phyloP scores from a whole-genome alignment of 345 rosid genomes.

The Syzygium jambos region DNA sequence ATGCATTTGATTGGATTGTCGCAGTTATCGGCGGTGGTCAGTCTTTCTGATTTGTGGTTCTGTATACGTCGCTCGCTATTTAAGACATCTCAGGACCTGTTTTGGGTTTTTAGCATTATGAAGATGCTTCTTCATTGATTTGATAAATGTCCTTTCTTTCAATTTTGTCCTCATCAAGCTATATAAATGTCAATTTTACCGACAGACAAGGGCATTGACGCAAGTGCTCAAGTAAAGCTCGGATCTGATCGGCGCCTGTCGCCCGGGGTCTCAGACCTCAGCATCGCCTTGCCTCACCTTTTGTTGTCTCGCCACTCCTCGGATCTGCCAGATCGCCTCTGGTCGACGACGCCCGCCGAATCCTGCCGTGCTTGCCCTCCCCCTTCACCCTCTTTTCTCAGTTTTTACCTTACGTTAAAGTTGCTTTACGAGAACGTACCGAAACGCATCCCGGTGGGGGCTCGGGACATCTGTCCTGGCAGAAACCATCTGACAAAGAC shows the following conservation, averaged over 20 bases:
- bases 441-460: background rate
- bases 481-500: background rate
- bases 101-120: background rate
- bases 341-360: too few species aligned
- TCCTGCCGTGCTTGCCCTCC: background rate
- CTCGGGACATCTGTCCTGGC: background rate
- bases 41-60: background rate
- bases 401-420: background rate
- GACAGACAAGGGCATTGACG: background rate
- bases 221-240: background rate
- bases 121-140: background rate
- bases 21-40: background rate
- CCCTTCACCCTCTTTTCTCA: background rate
- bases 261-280: background rate
- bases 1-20: background rate
- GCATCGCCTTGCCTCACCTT: rapidly evolving
- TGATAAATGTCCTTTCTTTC: background rate
- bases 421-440: background rate
- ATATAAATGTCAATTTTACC: background rate
- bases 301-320: background rate
- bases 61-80: background rate
- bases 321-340: background rate
- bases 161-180: background rate
- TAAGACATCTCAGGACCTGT: background rate
- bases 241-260: background rate